Conservation (phyloP, 1,284 basidiomycete genomes). For the Irpex sp. region DNA sequence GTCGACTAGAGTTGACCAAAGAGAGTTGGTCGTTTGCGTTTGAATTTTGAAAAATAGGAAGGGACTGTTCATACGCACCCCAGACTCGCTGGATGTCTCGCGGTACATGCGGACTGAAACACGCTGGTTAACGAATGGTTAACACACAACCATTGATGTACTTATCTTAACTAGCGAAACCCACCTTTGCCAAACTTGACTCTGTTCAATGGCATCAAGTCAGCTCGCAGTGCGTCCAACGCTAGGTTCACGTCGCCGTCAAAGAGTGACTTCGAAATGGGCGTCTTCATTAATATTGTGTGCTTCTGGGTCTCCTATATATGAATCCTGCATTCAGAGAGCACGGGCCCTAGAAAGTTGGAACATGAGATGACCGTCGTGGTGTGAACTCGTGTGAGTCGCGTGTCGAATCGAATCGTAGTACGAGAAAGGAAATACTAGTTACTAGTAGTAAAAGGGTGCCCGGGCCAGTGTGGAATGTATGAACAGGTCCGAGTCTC, state of each 20-base stretch:
- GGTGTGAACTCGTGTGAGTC: too few species aligned
- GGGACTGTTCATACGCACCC: neutral
- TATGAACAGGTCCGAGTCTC: too few species aligned
- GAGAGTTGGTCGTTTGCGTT: neutral
- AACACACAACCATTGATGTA: neutral
- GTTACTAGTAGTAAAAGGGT: too few species aligned
- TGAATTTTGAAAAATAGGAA: neutral
- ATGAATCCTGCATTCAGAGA: too few species aligned
- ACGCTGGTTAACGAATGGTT: constrained; percentile 1
- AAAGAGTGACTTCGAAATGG: neutral
- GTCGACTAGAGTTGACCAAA: neutral
- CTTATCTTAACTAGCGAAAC: neutral
- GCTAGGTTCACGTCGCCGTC: neutral
- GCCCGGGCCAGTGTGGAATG: too few species aligned
- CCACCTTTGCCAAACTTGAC: neutral
- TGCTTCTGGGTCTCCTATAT: too few species aligned
- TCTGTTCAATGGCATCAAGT: neutral
- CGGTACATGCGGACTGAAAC: constrained; percentile 14
- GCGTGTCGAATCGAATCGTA: too few species aligned
- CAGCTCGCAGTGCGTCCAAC: neutral
- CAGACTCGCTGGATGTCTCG: constrained; percentile 1
- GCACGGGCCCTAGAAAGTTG: too few species aligned
- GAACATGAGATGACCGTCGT: too few species aligned
- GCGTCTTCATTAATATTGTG: neutral
- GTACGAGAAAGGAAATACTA: too few species aligned